Base-by-base conservation (phyloP, 2,329 filamentous ascomycete genomes). In the Cucurbitaria berberidis region DNA sequence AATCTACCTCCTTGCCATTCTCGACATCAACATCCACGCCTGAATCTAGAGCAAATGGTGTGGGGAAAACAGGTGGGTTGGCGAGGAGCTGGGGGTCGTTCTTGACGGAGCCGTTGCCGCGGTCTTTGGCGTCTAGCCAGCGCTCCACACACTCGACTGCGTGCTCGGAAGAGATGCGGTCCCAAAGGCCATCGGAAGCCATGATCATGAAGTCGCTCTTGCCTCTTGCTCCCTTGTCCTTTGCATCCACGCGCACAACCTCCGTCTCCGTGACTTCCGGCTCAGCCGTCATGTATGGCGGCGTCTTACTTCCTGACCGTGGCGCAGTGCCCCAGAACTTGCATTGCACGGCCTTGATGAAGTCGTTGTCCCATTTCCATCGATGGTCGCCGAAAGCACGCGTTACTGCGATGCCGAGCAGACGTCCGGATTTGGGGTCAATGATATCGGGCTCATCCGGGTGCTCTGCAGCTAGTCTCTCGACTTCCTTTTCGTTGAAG, bases 221-320 rank as follows among this genome's bases (percentile, higher is more conserved):
- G 1, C 32, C 43, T 1, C 40, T 32, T 15, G 19, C 35, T 3
- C 26, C 47, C 24, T 41, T 34, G 10, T 18, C 19, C 6, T 48
- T 22, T 11, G 55, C 47, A 6, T 67, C 66, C 2, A 74, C 74
- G 0, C 76, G 72, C 5, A 81, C 73, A 5, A 89, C 74, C 27
- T 75, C 72, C 0, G 80, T 83, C 3, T 82, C 85, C 1, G 81
- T 86, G 22, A 90, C 77, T 27, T 86, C 85, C 0, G 88, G 88
- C 63, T 86, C 81, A 0, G 87, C 87, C 0, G 84, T 89, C 61
- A 90, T 73, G 70, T 90, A 90, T 0, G 88, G 88, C 3, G 86
- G 87, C 0, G 85, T 83, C 45, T 77, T 70, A 15, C 62, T 70
- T 13, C 77, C 73, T 2, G 82, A 80, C 0, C 78, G 73, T 0